Percentiles rank a stretch among this genome's conserved stretches.
phyloP scores from a whole-genome alignment of 441 rosid species.

The Brassica hybrid region DNA sequence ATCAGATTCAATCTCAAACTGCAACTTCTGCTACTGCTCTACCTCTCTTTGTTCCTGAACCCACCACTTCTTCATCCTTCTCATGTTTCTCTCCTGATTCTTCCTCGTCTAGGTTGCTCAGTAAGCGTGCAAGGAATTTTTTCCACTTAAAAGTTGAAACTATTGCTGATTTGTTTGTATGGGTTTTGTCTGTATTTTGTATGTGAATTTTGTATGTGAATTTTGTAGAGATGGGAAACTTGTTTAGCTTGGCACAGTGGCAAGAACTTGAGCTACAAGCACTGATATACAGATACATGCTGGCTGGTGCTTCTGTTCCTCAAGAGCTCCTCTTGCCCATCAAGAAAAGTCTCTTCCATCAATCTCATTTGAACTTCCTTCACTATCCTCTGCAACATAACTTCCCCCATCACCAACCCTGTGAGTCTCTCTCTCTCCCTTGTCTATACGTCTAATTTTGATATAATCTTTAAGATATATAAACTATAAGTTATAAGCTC shows the following conservation, averaged over 20 bases:
- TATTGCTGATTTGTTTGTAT: conserved; percentile 16
- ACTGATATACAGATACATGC: conserved; percentile 80
- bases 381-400: conserved; percentile 64
- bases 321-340: conserved; percentile 74
- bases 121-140: conserved; percentile 44
- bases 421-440: conserved; percentile 45
- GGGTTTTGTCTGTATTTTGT: neutral
- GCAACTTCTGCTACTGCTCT: conserved; percentile 49
- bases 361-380: conserved; percentile 56
- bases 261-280: conserved; percentile 94
- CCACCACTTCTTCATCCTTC: conserved; percentile 51
- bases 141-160: conserved; percentile 1
- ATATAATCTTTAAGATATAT: conserved; percentile 33
- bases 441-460: neutral
- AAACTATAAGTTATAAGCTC: neutral
- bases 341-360: conserved; percentile 66
- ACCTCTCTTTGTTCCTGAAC: conserved; percentile 67
- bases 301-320: conserved; percentile 82
- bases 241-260: conserved; percentile 82
- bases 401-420: conserved; percentile 68
- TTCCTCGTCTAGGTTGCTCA: conserved; percentile 51
- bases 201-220: too few relatives aligned
- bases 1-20: conserved; percentile 45
- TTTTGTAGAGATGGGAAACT: conserved; percentile 65
- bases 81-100: conserved; percentile 56